These are phyloP conservation scores for Colletotrichum shisoi DNA, from an alignment of 2,329 filamentous ascomycete species.

Conservation along the genomic window DNA sequence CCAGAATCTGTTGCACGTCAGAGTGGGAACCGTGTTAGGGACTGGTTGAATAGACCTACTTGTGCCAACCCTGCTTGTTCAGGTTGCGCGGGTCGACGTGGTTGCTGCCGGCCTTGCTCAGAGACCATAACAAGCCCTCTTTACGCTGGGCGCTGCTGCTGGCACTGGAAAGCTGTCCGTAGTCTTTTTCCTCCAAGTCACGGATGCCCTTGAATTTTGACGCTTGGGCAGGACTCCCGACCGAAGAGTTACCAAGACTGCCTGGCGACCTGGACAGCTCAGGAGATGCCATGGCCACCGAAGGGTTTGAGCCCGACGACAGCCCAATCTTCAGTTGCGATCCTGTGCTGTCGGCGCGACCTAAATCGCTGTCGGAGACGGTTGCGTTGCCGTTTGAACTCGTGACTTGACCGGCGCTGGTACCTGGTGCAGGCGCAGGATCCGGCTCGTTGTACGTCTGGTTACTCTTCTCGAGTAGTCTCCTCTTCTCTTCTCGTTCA, in stretches of 20 bases:
- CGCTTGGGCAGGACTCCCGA: slow-evolving; percentile 61
- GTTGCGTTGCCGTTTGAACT: slow-evolving; percentile 58
- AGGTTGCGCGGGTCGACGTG: slow-evolving; percentile 94
- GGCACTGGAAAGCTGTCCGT: slow-evolving; percentile 58
- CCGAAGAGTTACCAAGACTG: slow-evolving; percentile 55
- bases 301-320: slow-evolving; percentile 54
- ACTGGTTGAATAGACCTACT: slow-evolving; percentile 66
- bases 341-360: slow-evolving; percentile 75
- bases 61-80: slow-evolving; percentile 98
- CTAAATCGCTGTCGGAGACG: slow-evolving; percentile 72
- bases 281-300: slow-evolving; percentile 44
- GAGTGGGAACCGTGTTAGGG: not conserved
- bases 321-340: slow-evolving; percentile 68
- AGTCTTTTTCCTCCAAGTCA: slow-evolving; percentile 85
- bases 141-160: slow-evolving; percentile 76
- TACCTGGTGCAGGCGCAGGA: slow-evolving; percentile 55
- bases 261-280: slow-evolving; percentile 67
- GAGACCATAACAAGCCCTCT: slow-evolving; percentile 92
- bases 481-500: slow-evolving; percentile 94
- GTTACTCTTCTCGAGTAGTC: slow-evolving; percentile 87
- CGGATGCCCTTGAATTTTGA: slow-evolving; percentile 88
- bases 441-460: slow-evolving; percentile 76
- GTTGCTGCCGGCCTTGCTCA: slow-evolving; percentile 83
- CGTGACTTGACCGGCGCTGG: slow-evolving; percentile 45
- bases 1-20: slow-evolving; percentile 77